Base-by-base conservation (phyloP, 108 stramenopile species). In the Fragilaria radians region DNA sequence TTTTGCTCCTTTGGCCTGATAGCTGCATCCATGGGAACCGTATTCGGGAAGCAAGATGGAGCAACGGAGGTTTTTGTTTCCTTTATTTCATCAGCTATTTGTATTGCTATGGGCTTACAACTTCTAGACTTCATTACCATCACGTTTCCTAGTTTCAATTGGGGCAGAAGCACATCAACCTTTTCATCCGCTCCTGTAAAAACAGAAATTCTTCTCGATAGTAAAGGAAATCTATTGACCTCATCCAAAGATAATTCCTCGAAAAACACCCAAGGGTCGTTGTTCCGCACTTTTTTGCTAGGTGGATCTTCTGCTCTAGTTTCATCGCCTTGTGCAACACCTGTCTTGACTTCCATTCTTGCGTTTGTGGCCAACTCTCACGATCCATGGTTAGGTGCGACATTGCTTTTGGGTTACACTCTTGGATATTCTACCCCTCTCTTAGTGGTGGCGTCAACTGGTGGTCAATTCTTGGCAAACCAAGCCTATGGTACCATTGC, bases 291-390 rank as follows among this genome's bases (percentile, higher is more conserved):
- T 11, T 91, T 87, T 67, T 61, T 91, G 11, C 62, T 91, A 31
- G 89, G 89, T n/a, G 89, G 89, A 23, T 83, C 82, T 1, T 82
- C 80, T 27, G 89, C 89, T 1, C 36, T 91, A 48, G 83, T 91
- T 0, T 83, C 89, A 23, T 79, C 78, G 34, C 86, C 89, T 11
- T 91, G 85, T 68, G 89, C 89, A 18, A 91, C 85, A 7, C 89
- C 89, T 9, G 89, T 91, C 7, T 55, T 91, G 52, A 81, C 89
- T 25, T 82, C 81, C 7, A 80, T 91, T 9, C 53, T 91, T 50
- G 89, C 86, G 25, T 91, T 70, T 66, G 80, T 91, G 11, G 89
- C 89, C 25, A 77, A 70, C n/a, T 52, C 71, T 14, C 62, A 72
- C 9, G 70, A 77, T 67, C 75, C 82, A 0, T 23, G 48, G 22